Evolutionary conservation across 139 green algal genomes (phyloP), one percentile per base, ranked within the genome.

Genomic region (Tetradesmus lagerheimii): DNA sequence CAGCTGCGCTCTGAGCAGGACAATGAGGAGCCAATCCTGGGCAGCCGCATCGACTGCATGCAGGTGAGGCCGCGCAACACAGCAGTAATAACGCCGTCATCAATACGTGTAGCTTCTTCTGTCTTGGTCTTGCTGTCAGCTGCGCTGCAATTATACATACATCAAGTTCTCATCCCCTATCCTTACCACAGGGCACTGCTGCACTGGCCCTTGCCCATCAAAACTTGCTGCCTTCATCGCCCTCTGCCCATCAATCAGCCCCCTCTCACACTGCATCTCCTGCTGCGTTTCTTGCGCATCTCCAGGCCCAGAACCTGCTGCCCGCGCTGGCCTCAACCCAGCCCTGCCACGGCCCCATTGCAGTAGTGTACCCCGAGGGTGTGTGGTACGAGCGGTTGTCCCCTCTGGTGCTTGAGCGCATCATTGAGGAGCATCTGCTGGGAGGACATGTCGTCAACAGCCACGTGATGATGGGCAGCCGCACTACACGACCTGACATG

Each of bases 391-490:
- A 90, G 47, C 47, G 71, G 35, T 31, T 74, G 11, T 39, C 67
- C 29, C 85, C 85, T 25, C 43, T 89, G 71, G 85, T 89, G 85
- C 85, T 89, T 57, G 85, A 89, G 71, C 71, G 85, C 41, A 83
- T 89, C 71, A 76, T 89, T 71, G 74, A 89, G 71, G 85, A 89
- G 85, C 85, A 89, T 20, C 85, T 89, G 67, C 67, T 89, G 67
- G 85, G 85, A 2, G 85, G 85, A n/a, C 43, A 79, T 18, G 34
- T 84, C 14, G 85, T 89, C 4, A 34, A 15, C 11, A 50, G 34
- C 67, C 74, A 84, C 39, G 43, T 89, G 37, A 80, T 88, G 83
- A 88, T 64, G 27, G 57, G 83, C 57, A 80, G 53, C 64, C 29
- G 64, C 43, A 15, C n/a, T 4, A 88, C 29, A 16, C 16, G 50